Base-by-base conservation (phyloP, 202 grass and related monocot genomes). In the Miscanthus sacchariflorus region DNA sequence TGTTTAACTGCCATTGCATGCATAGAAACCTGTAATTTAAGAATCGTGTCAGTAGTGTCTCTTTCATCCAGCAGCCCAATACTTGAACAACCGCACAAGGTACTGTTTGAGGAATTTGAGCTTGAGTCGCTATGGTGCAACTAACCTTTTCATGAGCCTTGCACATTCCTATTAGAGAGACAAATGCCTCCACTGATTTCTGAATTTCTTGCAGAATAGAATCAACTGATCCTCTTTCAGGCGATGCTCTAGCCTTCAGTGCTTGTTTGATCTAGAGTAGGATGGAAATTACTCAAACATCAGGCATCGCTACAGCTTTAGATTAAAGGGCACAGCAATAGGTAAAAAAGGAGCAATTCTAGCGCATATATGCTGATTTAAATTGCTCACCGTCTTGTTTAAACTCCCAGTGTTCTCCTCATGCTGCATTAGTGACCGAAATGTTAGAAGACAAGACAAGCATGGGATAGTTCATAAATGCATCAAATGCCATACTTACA, bases 1-100 rank as follows among this genome's bases (percentile, higher is more conserved):
- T 99, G 87, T 90, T 99, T 99, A 81, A 99, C 92, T 82, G 96
- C 92, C 87, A 95, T 80, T 42, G 92, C 84, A 77, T 96, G 94
- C 64, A 99, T 72, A 87, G 86, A 79, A 63, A 96, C 96, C 96
- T 98, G 72, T 44, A 61, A 81, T 83, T 80, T 19, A 25, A 25
- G n/a, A 65, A 5, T 65, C 1, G 71, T 39, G n/a, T 27, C 5
- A 84, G 2, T 67, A 87, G 72, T 52, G 9, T 59, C 43, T 61
- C 69, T 36, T 90, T 85, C 48, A 88, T 84, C 65, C 78, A 87
- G 50, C 81, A 74, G 13, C 65, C n/a, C 54, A 42, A 73, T 72
- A 71, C 19, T 64, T 87, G 43, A 94, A 24, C 7, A 77, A 46
- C 13, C 65, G 7, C 68, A 86, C 70, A 70, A 77, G 81, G 43